Conservation (phyloP, 2,329 filamentous ascomycete species). For the Ophiostoma piceae region DNA sequence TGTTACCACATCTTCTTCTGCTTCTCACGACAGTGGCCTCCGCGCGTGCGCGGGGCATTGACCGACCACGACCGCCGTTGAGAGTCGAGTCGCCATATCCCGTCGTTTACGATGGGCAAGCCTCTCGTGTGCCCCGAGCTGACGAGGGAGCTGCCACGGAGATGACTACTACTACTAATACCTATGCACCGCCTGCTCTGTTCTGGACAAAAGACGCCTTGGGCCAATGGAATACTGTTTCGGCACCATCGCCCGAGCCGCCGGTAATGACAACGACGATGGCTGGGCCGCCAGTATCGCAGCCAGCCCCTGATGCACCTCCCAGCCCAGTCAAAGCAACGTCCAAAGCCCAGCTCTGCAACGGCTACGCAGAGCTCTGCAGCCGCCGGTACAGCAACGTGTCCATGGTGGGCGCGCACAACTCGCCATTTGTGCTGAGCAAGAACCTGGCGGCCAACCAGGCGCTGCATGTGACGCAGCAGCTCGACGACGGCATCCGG, state of each 20-base stretch:
- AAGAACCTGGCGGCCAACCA: conserved; percentile 76
- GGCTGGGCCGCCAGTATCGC: not conserved
- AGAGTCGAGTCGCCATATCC: not conserved
- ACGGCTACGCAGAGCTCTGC: conserved; percentile 73
- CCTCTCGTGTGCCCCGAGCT: not conserved
- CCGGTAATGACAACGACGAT: not conserved
- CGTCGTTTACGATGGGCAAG: not conserved
- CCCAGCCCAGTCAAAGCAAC: not conserved
- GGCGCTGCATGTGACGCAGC: conserved; percentile 57
- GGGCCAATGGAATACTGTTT: not conserved
- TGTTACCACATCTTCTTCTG: not conserved
- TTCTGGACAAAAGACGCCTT: not conserved
- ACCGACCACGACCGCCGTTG: not conserved
- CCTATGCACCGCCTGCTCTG: not conserved
- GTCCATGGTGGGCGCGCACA: conserved; percentile 72
- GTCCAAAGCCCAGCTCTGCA: conserved; percentile 51
- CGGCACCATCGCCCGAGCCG: not conserved
- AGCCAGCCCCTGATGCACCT: not conserved
- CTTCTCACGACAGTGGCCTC: not conserved
- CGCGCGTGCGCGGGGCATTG: not conserved
- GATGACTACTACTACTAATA: not conserved
- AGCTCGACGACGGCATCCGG: conserved; percentile 72
- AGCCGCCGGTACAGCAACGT: conserved; percentile 73
- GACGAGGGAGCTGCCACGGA: not conserved
- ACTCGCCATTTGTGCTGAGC: conserved; percentile 67